Evolutionary conservation across 2,329 filamentous ascomycete genomes (phyloP).

Genomic region (Cladosporium austrohemisphaericum): DNA sequence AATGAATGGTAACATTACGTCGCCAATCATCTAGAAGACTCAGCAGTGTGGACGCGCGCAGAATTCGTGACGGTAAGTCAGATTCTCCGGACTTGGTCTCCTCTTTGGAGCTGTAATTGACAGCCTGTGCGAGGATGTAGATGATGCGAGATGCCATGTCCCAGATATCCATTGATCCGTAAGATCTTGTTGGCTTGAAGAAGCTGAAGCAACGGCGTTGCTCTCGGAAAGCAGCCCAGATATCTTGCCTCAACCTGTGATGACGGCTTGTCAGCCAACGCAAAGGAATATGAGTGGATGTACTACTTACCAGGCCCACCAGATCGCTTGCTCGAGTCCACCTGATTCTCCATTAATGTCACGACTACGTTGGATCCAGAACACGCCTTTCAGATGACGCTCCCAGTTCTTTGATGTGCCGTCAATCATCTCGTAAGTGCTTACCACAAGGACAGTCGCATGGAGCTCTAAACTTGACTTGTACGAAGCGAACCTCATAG

Average conservation of each 20-base stretch:
- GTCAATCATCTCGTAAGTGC: conserved; percentile 65
- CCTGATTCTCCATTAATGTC: conserved; percentile 58
- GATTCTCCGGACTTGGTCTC: conserved; percentile 43
- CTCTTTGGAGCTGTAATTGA: conserved; percentile 57
- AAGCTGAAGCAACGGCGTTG: conserved; percentile 55
- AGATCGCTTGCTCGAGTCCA: conserved; percentile 55
- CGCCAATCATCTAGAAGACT: conserved; percentile 52
- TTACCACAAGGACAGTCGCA: conserved; percentile 57
- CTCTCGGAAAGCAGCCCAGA: conserved; percentile 62
- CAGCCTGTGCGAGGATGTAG: conserved; percentile 54
- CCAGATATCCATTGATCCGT: conserved; percentile 47
- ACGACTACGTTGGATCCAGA: conserved; percentile 62
- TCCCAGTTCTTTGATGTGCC: conserved; percentile 57
- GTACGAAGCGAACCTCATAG: conserved; percentile 57
- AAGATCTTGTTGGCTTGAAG: conserved; percentile 52
- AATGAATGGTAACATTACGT: conserved; percentile 42
- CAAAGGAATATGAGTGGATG: background rate
- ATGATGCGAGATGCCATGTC: conserved; percentile 53
- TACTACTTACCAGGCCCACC: conserved; percentile 49
- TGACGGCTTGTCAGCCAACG: too few relatives aligned
- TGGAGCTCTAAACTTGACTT: conserved; percentile 56
- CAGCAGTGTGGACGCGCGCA: conserved; percentile 40
- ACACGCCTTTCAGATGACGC: conserved; percentile 60
- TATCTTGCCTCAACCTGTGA: conserved; percentile 64
- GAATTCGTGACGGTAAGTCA: conserved; percentile 40